Evolutionary conservation across 2,329 filamentous ascomycete species (phyloP).

Genomic region (Colletotrichum euphorbiae): DNA sequence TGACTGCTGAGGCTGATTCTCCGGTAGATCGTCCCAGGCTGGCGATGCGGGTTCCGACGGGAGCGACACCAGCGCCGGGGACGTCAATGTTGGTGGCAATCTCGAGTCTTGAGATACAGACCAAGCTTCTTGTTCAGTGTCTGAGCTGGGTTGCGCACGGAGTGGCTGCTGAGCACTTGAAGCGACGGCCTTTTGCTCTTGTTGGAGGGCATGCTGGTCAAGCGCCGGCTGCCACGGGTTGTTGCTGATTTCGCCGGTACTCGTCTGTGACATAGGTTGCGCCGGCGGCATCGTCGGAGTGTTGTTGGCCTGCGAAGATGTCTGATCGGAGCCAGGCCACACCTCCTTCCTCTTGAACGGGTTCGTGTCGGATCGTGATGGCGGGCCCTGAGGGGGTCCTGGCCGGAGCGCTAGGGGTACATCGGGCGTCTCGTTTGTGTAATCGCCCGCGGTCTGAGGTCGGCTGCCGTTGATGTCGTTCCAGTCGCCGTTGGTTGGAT

Average conservation of each 20-base stretch:
- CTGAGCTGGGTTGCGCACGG: conserved; percentile 16
- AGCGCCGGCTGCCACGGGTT: conserved; percentile 60
- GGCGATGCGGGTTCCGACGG: conserved; percentile 51
- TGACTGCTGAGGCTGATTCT: conserved; percentile 43
- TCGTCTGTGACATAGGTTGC: conserved; percentile 56
- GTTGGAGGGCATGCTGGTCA: conserved; percentile 31
- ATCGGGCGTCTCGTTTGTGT: conserved; percentile 35
- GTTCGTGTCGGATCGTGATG: conserved; percentile 57
- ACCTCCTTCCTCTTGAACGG: conserved; percentile 65
- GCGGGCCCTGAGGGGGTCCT: conserved; percentile 28
- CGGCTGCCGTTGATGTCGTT: conserved; percentile 43
- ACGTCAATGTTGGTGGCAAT: conserved; percentile 35
- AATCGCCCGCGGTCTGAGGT: conserved; percentile 14
- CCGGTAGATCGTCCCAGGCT: conserved; percentile 52
- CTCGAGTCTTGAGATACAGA: conserved; percentile 41
- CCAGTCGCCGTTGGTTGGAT: conserved; percentile 49
- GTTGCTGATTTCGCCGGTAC: conserved; percentile 54
- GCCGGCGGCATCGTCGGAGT: conserved; percentile 43
- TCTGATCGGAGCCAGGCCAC: conserved; percentile 27
- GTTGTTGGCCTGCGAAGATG: conserved; percentile 38
- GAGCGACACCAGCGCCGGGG: conserved; percentile 46
- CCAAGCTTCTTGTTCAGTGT: conserved; percentile 48
- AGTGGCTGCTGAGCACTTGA: conserved; percentile 19
- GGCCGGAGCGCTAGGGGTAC: conserved; percentile 51
- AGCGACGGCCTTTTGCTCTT: conserved; percentile 3